Conservation (phyloP, 1,284 basidiomycete species). For the Boletellus dicymbophilus region DNA sequence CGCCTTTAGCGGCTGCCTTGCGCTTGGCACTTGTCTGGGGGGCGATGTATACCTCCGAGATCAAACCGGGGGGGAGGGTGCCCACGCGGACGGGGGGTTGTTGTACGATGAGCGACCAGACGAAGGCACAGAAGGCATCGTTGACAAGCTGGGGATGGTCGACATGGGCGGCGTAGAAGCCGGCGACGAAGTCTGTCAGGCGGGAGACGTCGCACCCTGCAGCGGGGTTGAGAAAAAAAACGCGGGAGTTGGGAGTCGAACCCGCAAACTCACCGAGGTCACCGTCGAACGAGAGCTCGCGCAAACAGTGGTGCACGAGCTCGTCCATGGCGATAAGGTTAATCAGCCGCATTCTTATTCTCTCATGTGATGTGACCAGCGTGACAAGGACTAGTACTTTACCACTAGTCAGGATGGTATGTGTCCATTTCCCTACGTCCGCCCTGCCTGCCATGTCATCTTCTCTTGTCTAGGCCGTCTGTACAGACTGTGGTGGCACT, state of each 20-base stretch:
- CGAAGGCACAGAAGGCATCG: slow-evolving; percentile 74
- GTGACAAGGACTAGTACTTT: slow-evolving; percentile 6
- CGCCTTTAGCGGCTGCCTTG: slow-evolving; percentile 59
- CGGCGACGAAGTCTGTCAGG: slow-evolving; percentile 64
- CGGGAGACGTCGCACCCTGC: slow-evolving; percentile 72
- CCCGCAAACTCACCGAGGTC: slow-evolving; percentile 63
- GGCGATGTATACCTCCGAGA: slow-evolving; percentile 72
- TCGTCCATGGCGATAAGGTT: slow-evolving; percentile 59
- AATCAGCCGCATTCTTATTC: background rate
- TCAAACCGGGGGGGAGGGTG: slow-evolving; percentile 53
- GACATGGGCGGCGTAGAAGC: slow-evolving; percentile 55
- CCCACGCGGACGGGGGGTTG: slow-evolving; percentile 76
- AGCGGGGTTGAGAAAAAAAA: slow-evolving; percentile 25
- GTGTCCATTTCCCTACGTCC: background rate
- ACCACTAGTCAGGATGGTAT: slow-evolving; percentile 19
- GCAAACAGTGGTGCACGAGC: slow-evolving; percentile 71
- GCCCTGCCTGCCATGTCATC: background rate
- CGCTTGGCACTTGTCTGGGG: slow-evolving; percentile 66
- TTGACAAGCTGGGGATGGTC: slow-evolving; percentile 61
- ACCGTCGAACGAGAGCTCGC: slow-evolving; percentile 82
- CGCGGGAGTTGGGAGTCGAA: slow-evolving; percentile 45
- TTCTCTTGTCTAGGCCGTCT: slow-evolving; percentile 41
- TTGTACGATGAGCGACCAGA: slow-evolving; percentile 77
- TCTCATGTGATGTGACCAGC: background rate
- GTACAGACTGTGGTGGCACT: slow-evolving; percentile 74